These are phyloP conservation scores for Phialemonium atrogriseum DNA, from an alignment of 2,329 filamentous ascomycete genomes.

Conservation along the genomic window DNA sequence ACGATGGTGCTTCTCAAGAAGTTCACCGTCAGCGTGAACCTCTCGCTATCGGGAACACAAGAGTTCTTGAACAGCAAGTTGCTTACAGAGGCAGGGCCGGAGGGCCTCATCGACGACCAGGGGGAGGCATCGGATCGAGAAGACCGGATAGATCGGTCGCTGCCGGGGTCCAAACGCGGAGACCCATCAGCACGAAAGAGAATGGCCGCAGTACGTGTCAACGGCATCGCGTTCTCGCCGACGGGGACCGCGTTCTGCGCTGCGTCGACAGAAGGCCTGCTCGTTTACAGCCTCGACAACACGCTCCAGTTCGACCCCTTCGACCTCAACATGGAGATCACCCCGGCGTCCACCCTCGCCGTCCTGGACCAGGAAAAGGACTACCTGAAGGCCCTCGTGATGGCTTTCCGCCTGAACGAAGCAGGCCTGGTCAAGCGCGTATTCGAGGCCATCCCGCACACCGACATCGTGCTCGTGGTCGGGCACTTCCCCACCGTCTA, in stretches of 20 bases:
- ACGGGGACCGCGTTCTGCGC: conserved; percentile 88
- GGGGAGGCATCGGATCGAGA: conserved; percentile 86
- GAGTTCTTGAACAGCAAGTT: conserved; percentile 92
- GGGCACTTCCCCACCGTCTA: conserved; percentile 77
- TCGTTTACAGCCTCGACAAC: conserved; percentile 87
- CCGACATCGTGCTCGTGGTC: conserved; percentile 70
- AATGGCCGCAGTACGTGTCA: conserved; percentile 75
- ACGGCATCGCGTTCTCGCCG: conserved; percentile 78
- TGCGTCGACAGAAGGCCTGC: conserved; percentile 84
- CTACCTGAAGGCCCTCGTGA: conserved; percentile 86
- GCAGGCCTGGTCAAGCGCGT: conserved; percentile 71
- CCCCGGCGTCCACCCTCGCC: conserved; percentile 71
- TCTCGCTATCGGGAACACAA: conserved; percentile 92
- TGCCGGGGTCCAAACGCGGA: conserved; percentile 80
- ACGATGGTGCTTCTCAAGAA: conserved; percentile 91
- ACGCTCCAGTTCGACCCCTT: conserved; percentile 87
- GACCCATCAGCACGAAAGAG: conserved; percentile 74
- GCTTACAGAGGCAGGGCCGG: conserved; percentile 82
- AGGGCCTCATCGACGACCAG: conserved; percentile 76
- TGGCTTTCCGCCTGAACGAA: conserved; percentile 95
- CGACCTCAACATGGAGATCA: conserved; percentile 90
- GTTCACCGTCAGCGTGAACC: conserved; percentile 89
- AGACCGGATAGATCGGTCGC: conserved; percentile 65
- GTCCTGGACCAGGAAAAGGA: conserved; percentile 62
- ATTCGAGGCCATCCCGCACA: conserved; percentile 72